These are phyloP conservation scores for Hyphopichia fennica DNA, from an alignment of 1,139 yeast genomes.

Conservation along the genomic window DNA sequence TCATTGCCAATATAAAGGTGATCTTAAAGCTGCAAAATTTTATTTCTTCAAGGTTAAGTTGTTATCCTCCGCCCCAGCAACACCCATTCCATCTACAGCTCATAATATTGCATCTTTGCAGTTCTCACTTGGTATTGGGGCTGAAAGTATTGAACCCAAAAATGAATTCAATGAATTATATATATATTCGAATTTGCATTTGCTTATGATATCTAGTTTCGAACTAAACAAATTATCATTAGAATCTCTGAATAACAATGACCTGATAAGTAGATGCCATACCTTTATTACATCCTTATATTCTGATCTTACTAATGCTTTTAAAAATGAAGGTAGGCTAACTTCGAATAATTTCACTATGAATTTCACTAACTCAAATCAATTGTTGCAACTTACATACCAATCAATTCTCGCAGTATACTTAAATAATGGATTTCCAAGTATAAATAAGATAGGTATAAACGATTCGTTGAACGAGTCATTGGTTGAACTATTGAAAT, in stretches of 20 bases:
- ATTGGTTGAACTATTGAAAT: neutral
- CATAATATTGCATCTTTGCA: constrained; percentile 11
- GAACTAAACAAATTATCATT: constrained; percentile 16
- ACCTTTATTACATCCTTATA: constrained; percentile 17
- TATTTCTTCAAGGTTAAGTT: constrained; percentile 30
- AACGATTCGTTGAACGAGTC: neutral
- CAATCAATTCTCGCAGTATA: constrained; percentile 4
- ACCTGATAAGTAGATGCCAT: constrained; percentile 10
- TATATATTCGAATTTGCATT: constrained; percentile 25
- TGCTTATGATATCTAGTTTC: constrained; percentile 23
- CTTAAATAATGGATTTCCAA: constrained; percentile 1
- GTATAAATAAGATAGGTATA: neutral
- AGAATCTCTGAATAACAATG: constrained; percentile 5
- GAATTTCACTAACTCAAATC: constrained; percentile 19
- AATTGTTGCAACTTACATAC: constrained; percentile 13
- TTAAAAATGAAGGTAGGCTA: constrained; percentile 10
- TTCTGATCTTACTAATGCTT: constrained; percentile 17
- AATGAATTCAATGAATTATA: constrained; percentile 25
- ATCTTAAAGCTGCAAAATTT: constrained; percentile 35
- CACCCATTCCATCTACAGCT: constrained; percentile 3
- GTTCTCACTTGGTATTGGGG: constrained; percentile 21
- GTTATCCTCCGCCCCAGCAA: constrained; percentile 8
- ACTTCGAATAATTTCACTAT: constrained; percentile 18
- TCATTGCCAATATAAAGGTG: constrained; percentile 35
- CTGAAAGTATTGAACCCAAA: constrained; percentile 13